Base-by-base conservation (phyloP, 140 eudicot species). In the Anethum foeniculum region DNA sequence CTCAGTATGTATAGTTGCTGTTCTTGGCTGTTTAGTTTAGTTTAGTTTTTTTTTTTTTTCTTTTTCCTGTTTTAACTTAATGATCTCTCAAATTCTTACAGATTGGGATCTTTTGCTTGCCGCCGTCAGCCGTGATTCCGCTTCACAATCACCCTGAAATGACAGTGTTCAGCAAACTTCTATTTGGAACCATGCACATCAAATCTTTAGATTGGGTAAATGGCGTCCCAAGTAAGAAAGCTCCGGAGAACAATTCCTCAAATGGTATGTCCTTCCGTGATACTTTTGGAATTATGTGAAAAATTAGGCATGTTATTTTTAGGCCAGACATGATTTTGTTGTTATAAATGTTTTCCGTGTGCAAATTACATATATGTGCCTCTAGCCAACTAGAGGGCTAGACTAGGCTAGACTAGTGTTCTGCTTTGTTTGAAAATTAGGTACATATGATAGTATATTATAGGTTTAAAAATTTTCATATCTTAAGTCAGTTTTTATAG, bases 51-150 rank as follows among this genome's bases (percentile, higher is more conserved):
- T 43, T 71, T 15, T 34, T 9, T 30, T 23, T 18, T 36, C 0
- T 8, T 9, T 32, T 71, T 30, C 0, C 46, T 13, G 14, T 47
- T 47, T 47, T 47, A 47, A 34, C 5, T 36, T 36, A 8, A 71
- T 36, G 21, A 2, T 19, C 39, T 46, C 39, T 75, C 39, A 75
- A 1, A 13, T 41, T 76, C 23, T 80, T 76, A 52, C 87, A 93
- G 98, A 93, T 93, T 78, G 98, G 98, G 46, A 93, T 93, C 64
- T 93, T 93, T 84, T 90, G 96, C 69, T 89, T 93, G 88, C 97
- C 97, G 0, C 97, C 98, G 18, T 76, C 89, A 18, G 93, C 90
- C 79, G 96, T 93, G 74, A 89, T 93, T 54, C 98, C 98, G 0
- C 97, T 93, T 47, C 98, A 93, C 74, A 91, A 93, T 71, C 98